phyloP scores from a whole-genome alignment of 225 moss, liverwort and hornwort genomes.

The Straminergon stramineum region DNA sequence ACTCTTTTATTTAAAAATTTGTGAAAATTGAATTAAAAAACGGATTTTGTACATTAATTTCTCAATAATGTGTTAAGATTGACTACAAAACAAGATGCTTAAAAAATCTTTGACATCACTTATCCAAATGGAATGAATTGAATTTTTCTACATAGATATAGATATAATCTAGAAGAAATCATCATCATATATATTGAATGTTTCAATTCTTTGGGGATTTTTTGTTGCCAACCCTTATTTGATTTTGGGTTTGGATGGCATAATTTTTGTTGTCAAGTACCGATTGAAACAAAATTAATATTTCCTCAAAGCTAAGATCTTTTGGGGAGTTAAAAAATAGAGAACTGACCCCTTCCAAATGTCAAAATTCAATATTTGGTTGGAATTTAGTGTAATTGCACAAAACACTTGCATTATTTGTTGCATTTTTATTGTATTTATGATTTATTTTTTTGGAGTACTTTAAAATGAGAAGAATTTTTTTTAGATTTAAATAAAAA shows the following conservation, averaged over 20 bases:
- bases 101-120: background rate
- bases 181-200: too few species aligned
- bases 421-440: too few species aligned
- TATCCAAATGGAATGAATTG: background rate
- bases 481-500: too few species aligned
- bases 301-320: background rate
- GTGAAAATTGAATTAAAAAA: background rate
- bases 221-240: too few species aligned
- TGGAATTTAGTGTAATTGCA: background rate
- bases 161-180: background rate
- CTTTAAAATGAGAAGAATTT: too few species aligned
- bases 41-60: background rate
- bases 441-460: too few species aligned
- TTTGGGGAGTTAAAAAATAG: background rate
- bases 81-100: background rate
- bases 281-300: background rate
- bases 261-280: fast-evolving
- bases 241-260: background rate
- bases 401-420: too few species aligned
- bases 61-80: background rate
- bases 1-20: background rate
- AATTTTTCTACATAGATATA: background rate
- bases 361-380: background rate
- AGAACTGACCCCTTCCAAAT: fast-evolving
- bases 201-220: too few species aligned